Conservation (phyloP, 441 rosid genomes). For the Lepidium campestre region DNA sequence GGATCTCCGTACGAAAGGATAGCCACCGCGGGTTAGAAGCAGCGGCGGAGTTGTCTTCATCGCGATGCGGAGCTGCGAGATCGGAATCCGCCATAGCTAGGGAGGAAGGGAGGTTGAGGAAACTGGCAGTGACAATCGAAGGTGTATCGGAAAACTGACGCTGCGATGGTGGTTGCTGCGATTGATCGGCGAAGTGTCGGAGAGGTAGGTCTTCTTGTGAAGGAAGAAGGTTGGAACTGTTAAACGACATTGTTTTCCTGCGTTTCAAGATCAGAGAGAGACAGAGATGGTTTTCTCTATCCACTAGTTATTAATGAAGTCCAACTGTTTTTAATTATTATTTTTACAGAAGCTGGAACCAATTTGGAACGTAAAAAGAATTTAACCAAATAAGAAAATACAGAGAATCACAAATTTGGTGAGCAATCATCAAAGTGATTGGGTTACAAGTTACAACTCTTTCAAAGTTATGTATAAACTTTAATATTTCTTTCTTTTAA, state of each 20-base stretch:
- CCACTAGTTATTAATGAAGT: background rate
- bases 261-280: slow-evolving; percentile 1
- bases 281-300: background rate
- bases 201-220: slow-evolving; percentile 26
- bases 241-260: slow-evolving; percentile 27
- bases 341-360: background rate
- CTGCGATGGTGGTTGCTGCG: background rate
- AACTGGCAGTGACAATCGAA: slow-evolving; percentile 30
- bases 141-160: slow-evolving; percentile 14
- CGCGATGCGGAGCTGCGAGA: slow-evolving; percentile 53
- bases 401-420: background rate
- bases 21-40: slow-evolving; percentile 44
- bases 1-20: slow-evolving; percentile 21
- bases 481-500: too few relatives aligned
- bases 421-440: background rate
- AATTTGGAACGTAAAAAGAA: background rate
- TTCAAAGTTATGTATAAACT: too few relatives aligned
- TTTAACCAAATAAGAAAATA: background rate
- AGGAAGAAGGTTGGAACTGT: slow-evolving; percentile 17
- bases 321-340: slow-evolving; percentile 3
- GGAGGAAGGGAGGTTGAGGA: slow-evolving; percentile 60
- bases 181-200: slow-evolving; percentile 24
- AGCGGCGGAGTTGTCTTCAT: slow-evolving; percentile 30
- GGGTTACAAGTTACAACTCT: too few relatives aligned
- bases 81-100: slow-evolving; percentile 31